These are phyloP conservation scores for Fusarium napiforme DNA, from an alignment of 2,329 filamentous ascomycete species.

Conservation along the genomic window DNA sequence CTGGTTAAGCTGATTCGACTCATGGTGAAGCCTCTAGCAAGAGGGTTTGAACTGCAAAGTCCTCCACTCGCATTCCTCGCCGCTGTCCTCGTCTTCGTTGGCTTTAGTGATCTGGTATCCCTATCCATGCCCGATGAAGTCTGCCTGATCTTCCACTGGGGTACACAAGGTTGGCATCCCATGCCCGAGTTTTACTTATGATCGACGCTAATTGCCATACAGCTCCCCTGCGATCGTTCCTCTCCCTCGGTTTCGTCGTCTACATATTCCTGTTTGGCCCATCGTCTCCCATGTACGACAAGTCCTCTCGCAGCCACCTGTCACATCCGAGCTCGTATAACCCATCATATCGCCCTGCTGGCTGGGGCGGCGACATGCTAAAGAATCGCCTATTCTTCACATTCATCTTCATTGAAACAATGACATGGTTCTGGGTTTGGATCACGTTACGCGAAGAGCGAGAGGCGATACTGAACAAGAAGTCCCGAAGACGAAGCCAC, in stretches of 20 bases:
- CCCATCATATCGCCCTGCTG: slow-evolving; percentile 51
- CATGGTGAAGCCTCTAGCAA: slow-evolving; percentile 57
- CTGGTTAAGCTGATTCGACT: neutral
- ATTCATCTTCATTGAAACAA: slow-evolving; percentile 84
- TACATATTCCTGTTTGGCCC: slow-evolving; percentile 73
- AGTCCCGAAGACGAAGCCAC: slow-evolving; percentile 48
- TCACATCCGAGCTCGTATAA: slow-evolving; percentile 47
- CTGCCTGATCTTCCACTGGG: slow-evolving; percentile 71
- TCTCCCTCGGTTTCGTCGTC: slow-evolving; percentile 69
- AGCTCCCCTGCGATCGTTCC: slow-evolving; percentile 72
- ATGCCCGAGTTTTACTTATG: slow-evolving; percentile 32
- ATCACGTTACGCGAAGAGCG: slow-evolving; percentile 75
- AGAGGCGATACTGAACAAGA: slow-evolving; percentile 53
- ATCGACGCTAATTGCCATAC: slow-evolving; percentile 37
- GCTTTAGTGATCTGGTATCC: slow-evolving; percentile 72
- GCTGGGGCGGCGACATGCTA: slow-evolving; percentile 72
- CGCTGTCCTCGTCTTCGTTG: slow-evolving; percentile 71
- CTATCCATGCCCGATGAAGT: slow-evolving; percentile 76
- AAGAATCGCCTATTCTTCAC: slow-evolving; percentile 89
- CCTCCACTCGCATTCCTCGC: slow-evolving; percentile 80
- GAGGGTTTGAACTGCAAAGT: slow-evolving; percentile 74
- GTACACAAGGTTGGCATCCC: slow-evolving; percentile 67
- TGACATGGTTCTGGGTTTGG: slow-evolving; percentile 89
- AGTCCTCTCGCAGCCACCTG: slow-evolving; percentile 39
- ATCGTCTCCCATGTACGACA: slow-evolving; percentile 60